phyloP scores from a whole-genome alignment of 2,329 filamentous ascomycete genomes.

The Fusarium tuaranense region DNA sequence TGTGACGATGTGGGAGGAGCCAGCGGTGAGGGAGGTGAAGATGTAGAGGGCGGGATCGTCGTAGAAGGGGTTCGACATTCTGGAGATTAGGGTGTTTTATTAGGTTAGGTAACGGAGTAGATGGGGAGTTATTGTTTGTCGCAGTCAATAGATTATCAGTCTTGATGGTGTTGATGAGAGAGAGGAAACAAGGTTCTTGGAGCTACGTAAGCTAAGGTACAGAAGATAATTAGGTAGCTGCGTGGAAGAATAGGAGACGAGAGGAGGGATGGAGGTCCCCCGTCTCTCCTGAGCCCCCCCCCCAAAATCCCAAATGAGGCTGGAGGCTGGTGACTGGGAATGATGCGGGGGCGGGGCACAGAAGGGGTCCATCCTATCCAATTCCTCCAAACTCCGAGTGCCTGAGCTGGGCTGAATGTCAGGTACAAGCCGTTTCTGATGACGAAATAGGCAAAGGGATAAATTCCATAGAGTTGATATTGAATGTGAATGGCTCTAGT shows the following conservation, averaged over 20 bases:
- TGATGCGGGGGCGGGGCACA: conserved; percentile 45
- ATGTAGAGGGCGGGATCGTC: conserved; percentile 85
- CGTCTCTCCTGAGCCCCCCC: conserved; percentile 35
- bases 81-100: conserved; percentile 14
- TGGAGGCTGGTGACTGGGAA: conserved; percentile 28
- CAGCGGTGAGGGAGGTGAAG: conserved; percentile 95
- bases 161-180: conserved; percentile 4
- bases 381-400: conserved; percentile 5
- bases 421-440: not conserved
- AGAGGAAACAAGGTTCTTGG: conserved; percentile 4
- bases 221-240: conserved; percentile 8
- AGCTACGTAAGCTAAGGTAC: conserved; percentile 33
- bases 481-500: not conserved
- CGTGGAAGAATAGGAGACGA: conserved; percentile 33
- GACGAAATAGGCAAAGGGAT: not conserved
- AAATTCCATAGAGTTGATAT: not conserved
- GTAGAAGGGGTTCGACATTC: conserved; percentile 58
- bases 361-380: conserved; percentile 5
- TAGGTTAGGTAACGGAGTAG: not conserved
- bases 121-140: conserved; percentile 14
- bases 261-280: not conserved
- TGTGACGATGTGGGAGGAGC: conserved; percentile 95
- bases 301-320: conserved; percentile 17
- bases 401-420: not conserved
- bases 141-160: conserved; percentile 8